Evolutionary conservation across 306 rosid genomes (phyloP).

Genomic region (Cucurbita argyrosperma): DNA sequence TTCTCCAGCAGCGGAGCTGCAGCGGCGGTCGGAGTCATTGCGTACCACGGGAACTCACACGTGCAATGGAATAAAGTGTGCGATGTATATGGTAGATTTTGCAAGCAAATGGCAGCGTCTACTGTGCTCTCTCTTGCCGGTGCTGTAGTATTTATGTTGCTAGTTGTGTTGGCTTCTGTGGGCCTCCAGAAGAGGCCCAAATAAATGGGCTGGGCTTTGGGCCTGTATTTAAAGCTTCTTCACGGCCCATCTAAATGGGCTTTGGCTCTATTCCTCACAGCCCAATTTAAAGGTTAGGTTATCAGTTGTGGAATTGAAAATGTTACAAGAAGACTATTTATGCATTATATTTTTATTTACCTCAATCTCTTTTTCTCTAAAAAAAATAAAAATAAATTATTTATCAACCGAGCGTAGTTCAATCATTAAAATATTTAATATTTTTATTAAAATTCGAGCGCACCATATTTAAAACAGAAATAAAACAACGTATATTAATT

Average conservation of each 20-base stretch:
- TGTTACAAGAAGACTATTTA: neutral
- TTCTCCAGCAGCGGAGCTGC: slow-evolving; percentile 60
- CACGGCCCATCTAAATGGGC: neutral
- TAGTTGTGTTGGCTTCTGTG: slow-evolving; percentile 19
- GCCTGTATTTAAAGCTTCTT: neutral
- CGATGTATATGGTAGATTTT: slow-evolving; percentile 38
- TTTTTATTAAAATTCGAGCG: no score
- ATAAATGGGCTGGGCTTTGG: neutral
- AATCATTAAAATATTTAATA: no score
- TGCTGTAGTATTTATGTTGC: slow-evolving; percentile 29
- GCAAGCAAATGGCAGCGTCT: slow-evolving; percentile 29
- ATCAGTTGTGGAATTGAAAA: neutral
- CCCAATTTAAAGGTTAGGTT: neutral
- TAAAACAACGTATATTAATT: no score
- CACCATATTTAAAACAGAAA: no score
- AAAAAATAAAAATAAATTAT: no score
- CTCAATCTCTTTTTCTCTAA: no score
- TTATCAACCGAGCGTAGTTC: no score
- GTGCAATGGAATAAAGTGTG: slow-evolving; percentile 74
- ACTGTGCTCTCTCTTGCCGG: slow-evolving; percentile 35
- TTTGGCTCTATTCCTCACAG: neutral
- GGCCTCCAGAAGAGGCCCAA: slow-evolving; percentile 12
- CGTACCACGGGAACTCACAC: slow-evolving; percentile 55
- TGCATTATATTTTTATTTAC: no score
- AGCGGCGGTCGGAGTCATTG: slow-evolving; percentile 33